A percentile compares a stretch with the other conserved stretches of the same genome.
These are phyloP conservation scores for Pichia cactophila DNA, from an alignment of 1,139 yeast species.

Conservation along the genomic window DNA sequence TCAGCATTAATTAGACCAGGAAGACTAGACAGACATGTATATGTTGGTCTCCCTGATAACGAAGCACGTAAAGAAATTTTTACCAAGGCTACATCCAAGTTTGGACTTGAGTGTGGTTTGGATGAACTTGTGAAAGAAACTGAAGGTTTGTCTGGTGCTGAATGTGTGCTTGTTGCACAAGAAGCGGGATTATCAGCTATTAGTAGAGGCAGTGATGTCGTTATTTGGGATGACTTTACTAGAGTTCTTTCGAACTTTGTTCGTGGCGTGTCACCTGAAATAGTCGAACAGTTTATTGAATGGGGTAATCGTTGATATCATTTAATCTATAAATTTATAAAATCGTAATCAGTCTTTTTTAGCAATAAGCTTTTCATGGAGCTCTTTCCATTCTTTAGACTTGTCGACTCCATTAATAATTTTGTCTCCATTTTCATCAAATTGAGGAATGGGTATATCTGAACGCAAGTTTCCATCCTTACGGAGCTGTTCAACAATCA, in stretches of 20 bases:
- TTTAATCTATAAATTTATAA: neutral
- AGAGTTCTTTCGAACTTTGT: slow-evolving; percentile 62
- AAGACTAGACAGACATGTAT: slow-evolving; percentile 82
- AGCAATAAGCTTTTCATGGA: slow-evolving; percentile 17
- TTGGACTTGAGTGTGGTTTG: slow-evolving; percentile 37
- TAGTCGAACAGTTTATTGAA: slow-evolving; percentile 55
- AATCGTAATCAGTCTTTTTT: slow-evolving; percentile 1
- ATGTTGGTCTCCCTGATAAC: slow-evolving; percentile 83
- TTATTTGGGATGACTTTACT: slow-evolving; percentile 59
- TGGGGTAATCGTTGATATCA: slow-evolving; percentile 1
- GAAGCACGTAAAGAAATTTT: slow-evolving; percentile 74
- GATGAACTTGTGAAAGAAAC: slow-evolving; percentile 52
- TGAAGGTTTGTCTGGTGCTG: slow-evolving; percentile 96
- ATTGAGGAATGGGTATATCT: slow-evolving; percentile 48
- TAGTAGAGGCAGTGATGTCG: slow-evolving; percentile 38
- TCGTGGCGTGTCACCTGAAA: slow-evolving; percentile 72
- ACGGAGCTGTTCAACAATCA: slow-evolving; percentile 58
- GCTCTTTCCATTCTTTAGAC: slow-evolving; percentile 17
- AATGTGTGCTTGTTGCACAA: slow-evolving; percentile 82
- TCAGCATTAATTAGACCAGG: slow-evolving; percentile 92
- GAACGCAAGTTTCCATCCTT: slow-evolving; percentile 60
- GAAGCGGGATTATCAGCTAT: slow-evolving; percentile 91
- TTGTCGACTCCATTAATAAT: slow-evolving; percentile 19
- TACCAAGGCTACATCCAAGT: slow-evolving; percentile 53
- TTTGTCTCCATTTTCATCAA: slow-evolving; percentile 36